Evolutionary conservation across 768 basidiomycete species (phyloP).

Genomic region (Gloeostereum incarnatum): DNA sequence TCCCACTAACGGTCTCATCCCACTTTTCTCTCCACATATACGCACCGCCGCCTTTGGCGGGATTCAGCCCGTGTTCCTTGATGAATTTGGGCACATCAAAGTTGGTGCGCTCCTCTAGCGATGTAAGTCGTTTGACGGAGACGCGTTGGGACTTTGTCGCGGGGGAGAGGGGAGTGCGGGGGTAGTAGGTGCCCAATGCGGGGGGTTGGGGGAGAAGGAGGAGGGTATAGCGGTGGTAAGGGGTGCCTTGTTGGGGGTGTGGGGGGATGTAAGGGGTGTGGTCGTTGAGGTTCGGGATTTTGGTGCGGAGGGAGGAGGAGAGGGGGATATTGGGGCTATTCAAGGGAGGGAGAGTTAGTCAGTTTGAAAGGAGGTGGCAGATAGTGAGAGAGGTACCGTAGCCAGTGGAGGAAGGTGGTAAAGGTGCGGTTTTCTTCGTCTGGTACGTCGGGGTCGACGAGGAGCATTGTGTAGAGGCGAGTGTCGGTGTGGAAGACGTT

Average conservation of each 20-base stretch:
- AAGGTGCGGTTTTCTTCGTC: constrained; percentile 54
- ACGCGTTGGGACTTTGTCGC: constrained; percentile 26
- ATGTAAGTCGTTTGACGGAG: constrained; percentile 33
- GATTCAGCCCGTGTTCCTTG: constrained; percentile 41
- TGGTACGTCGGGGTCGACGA: constrained; percentile 91
- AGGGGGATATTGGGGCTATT: constrained; percentile 76
- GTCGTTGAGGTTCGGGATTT: constrained; percentile 31
- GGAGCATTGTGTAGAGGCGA: constrained; percentile 77
- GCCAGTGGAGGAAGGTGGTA: constrained; percentile 76
- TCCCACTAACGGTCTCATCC: constrained; percentile 50
- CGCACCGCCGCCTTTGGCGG: constrained; percentile 53
- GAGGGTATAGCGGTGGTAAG: constrained; percentile 83
- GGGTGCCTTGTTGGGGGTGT: constrained; percentile 83
- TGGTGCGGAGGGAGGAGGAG: constrained; percentile 39
- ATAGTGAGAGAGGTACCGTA: constrained; percentile 35
- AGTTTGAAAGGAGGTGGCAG: background rate
- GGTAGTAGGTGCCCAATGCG: constrained; percentile 5
- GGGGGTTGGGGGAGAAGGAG: constrained; percentile 64
- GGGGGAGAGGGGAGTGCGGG: constrained; percentile 4
- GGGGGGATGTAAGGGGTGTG: constrained; percentile 83
- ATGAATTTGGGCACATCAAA: constrained; percentile 66
- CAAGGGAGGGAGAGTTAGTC: constrained; percentile 5
- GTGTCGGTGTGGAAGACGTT: constrained; percentile 79
- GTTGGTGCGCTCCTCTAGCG: constrained; percentile 39
- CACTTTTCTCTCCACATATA: constrained; percentile 83